Evolutionary conservation across 2,329 filamentous ascomycete genomes (phyloP).

Genomic region (Mycosphaerella arachidis): DNA sequence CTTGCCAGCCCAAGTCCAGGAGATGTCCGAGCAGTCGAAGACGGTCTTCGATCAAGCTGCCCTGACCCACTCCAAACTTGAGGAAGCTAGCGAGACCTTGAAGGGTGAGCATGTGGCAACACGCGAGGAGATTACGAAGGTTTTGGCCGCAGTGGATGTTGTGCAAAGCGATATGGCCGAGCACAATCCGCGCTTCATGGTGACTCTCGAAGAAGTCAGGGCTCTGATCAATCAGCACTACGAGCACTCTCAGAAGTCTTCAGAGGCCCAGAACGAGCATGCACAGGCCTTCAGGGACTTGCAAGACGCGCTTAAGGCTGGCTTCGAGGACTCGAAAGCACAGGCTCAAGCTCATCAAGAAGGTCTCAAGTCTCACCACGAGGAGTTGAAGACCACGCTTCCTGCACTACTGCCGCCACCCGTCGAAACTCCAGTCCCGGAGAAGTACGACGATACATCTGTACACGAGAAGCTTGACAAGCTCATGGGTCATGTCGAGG

Average conservation of each 20-base stretch:
- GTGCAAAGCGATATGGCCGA: conserved; percentile 76
- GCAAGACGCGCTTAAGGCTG: conserved; percentile 39
- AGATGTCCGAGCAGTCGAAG: conserved; percentile 81
- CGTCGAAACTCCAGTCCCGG: conserved; percentile 34
- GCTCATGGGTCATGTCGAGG: conserved; percentile 59
- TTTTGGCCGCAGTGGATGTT: conserved; percentile 66
- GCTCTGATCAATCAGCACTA: conserved; percentile 79
- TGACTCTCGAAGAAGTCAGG: conserved; percentile 80
- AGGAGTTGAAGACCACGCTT: conserved; percentile 40
- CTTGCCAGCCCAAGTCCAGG: conserved; percentile 63
- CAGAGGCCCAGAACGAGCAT: conserved; percentile 33
- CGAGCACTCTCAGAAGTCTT: conserved; percentile 69
- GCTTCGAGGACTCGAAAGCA: conserved; percentile 42
- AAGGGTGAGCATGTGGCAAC: conserved; percentile 80
- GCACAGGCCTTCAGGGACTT: conserved; percentile 42
- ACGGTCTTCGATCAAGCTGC: conserved; percentile 81
- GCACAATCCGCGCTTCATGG: conserved; percentile 81
- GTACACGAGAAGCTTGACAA: conserved; percentile 45
- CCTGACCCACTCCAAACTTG: conserved; percentile 68
- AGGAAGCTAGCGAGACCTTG: conserved; percentile 67
- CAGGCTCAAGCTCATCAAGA: conserved; percentile 24
- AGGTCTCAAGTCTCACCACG: conserved; percentile 37
- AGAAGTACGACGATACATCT: conserved; percentile 61
- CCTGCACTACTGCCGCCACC: conserved; percentile 45
- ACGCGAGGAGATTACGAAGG: conserved; percentile 72